Evolutionary conservation across 352 stramenopile genomes (phyloP).

Genomic region (Albugo candida): DNA sequence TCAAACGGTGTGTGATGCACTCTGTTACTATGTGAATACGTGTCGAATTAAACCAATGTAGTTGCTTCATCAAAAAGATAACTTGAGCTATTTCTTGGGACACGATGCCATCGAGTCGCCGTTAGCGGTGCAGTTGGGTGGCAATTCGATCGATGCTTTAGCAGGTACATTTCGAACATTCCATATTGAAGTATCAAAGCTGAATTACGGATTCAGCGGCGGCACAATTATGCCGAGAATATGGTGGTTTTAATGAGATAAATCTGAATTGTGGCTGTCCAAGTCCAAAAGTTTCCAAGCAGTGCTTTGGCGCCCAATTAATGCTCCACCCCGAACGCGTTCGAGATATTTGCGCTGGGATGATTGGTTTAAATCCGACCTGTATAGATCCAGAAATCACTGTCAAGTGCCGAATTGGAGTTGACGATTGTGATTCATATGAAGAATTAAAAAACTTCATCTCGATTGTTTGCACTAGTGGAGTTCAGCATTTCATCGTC

Average conservation of each 20-base stretch:
- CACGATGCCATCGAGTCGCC: conserved; percentile 72
- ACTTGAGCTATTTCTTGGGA: conserved; percentile 78
- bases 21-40: background rate
- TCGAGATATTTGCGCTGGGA: conserved; percentile 76
- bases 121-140: conserved; percentile 88
- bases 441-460: conserved; percentile 88
- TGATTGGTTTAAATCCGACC: conserved; percentile 23
- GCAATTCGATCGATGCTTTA: conserved; percentile 74
- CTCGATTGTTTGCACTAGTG: conserved; percentile 64
- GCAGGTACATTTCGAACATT: conserved; percentile 15
- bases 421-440: conserved; percentile 88
- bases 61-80: conserved; percentile 68
- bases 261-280: conserved; percentile 97
- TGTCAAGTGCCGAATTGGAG: conserved; percentile 97
- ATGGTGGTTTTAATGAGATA: conserved; percentile 84
- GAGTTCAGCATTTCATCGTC: conserved; percentile 92
- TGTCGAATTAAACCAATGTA: conserved; percentile 6
- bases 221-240: conserved; percentile 51
- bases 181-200: background rate
- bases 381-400: conserved; percentile 48
- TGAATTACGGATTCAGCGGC: conserved; percentile 18
- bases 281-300: conserved; percentile 49
- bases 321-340: conserved; percentile 95
- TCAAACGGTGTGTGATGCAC: conserved; percentile 66
- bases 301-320: conserved; percentile 92